Evolutionary conservation across 2,329 filamentous ascomycete genomes (phyloP), one percentile per base, ranked within the genome.

Genomic region (Lomentospora prolificans): DNA sequence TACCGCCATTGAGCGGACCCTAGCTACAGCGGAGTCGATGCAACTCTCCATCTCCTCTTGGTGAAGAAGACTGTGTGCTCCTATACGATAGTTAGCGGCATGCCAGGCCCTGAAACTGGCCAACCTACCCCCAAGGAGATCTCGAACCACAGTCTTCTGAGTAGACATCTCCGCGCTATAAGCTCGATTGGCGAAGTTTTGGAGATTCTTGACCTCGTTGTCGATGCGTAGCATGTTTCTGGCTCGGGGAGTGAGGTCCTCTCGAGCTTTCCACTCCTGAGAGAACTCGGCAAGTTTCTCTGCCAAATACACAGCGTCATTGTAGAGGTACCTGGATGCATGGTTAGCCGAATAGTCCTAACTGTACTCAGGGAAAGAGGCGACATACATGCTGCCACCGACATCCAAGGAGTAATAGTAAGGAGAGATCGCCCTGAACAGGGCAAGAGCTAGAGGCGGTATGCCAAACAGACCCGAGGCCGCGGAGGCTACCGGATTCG

Each of bases 371-470:
- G 12, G 7, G 5, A 4, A 17, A 12, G 41, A 4, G 28, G 9
- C 19, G 7, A 63, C 79, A 65, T 69, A 85, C 83, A 87, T 86
- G 61, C 81, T 86, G 24, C 84, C 83, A 24, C 78, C 79, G 12
- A 72, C 70, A 39, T 82, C 75, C 12, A 80, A 73, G 0, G 81
- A 75, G 65, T 94, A 94, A 63, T 87, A 88, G 57, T 86, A 80
- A 0, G 86, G 82, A 4, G 88, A 86, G 2, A 90, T 82, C 3
- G 88, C 87, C 52, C 89, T 78, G 67, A 90, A 94, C 70, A 91
- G 81, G n/a, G 87, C 87, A 46, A 94, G 72, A 1, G 85, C 77
- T 17, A 90, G 78, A 1, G 84, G 86, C 1, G 89, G 88, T 3
- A 94, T 70, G 33, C 77, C 78, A 63, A 90, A 90, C 0, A 94